phyloP scores from a whole-genome alignment of 805 yeast genomes.

The Cyberlindnera mississippiensis region DNA sequence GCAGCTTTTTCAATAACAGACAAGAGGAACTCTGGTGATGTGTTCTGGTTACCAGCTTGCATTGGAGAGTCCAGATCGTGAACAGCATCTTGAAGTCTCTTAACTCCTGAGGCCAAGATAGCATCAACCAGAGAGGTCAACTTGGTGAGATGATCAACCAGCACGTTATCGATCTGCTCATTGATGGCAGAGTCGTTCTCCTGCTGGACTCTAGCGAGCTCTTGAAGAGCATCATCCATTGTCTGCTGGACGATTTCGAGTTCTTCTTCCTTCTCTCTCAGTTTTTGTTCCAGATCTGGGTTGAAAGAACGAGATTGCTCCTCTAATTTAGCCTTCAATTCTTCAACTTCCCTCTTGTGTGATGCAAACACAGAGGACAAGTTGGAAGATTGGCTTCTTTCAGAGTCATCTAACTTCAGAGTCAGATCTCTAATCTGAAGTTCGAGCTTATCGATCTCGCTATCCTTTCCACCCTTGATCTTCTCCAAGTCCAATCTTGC shows the following conservation, averaged over 20 bases:
- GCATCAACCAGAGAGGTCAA: constrained; percentile 62
- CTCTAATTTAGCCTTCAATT: constrained; percentile 38
- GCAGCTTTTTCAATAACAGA: constrained; percentile 70
- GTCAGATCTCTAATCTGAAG: constrained; percentile 60
- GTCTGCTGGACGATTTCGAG: constrained; percentile 75
- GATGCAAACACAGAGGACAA: constrained; percentile 54
- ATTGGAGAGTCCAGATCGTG: constrained; percentile 73
- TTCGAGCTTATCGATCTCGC: constrained; percentile 61
- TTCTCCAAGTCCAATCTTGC: constrained; percentile 81
- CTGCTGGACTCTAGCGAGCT: constrained; percentile 46
- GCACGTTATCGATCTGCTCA: constrained; percentile 53
- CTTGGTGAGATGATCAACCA: constrained; percentile 45
- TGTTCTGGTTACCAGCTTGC: constrained; percentile 76
- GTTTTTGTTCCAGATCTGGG: constrained; percentile 38
- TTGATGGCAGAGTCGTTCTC: constrained; percentile 51
- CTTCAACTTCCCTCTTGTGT: constrained; percentile 60
- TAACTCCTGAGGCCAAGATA: constrained; percentile 62
- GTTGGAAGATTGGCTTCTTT: constrained; percentile 60
- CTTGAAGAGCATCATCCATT: constrained; percentile 65
- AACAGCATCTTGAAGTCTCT: constrained; percentile 66
- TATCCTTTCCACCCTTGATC: constrained; percentile 57
- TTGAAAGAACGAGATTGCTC: constrained; percentile 19
- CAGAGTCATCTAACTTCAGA: constrained; percentile 53
- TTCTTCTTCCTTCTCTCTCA: constrained; percentile 71
- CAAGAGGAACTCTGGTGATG: constrained; percentile 65